phyloP scores from a whole-genome alignment of 345 rosid genomes.

The Boechera retrofracta region DNA sequence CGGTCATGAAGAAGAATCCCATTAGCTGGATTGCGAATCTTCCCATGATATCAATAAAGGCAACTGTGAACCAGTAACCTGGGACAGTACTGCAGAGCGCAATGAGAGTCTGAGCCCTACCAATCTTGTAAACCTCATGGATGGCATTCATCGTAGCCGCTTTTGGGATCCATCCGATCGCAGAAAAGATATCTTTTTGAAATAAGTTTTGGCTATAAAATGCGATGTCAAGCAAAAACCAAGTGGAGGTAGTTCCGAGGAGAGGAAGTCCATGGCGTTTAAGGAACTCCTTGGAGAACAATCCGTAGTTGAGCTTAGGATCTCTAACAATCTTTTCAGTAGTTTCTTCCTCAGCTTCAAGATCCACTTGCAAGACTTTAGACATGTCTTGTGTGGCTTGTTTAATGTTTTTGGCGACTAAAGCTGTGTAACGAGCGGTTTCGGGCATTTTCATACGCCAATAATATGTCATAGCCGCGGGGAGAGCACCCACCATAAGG shows the following conservation, averaged over 20 bases:
- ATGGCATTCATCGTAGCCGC: constrained; percentile 55
- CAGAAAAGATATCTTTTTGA: constrained; percentile 58
- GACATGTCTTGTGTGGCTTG: constrained; percentile 62
- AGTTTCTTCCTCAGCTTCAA: constrained; percentile 47
- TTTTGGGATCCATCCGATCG: constrained; percentile 59
- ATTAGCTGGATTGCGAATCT: constrained; percentile 57
- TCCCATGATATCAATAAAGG: constrained; percentile 55
- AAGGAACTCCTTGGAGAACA: constrained; percentile 51
- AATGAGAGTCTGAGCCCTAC: constrained; percentile 58
- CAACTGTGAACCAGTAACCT: constrained; percentile 62
- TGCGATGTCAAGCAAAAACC: constrained; percentile 65
- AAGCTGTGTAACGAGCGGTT: constrained; percentile 63
- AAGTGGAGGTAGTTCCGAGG: constrained; percentile 53
- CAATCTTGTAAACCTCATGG: constrained; percentile 56
- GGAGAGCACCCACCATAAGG: constrained; percentile 59
- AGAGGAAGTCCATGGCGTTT: constrained; percentile 60
- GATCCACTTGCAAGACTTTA: constrained; percentile 52
- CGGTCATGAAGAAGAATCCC: constrained; percentile 68
- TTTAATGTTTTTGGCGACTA: constrained; percentile 52
- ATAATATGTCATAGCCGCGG: constrained; percentile 57
- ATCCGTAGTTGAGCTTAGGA: constrained; percentile 46
- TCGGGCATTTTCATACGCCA: constrained; percentile 70
- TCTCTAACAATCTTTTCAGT: constrained; percentile 14
- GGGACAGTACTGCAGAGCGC: constrained; percentile 61
- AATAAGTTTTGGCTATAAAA: constrained; percentile 60